These are phyloP conservation scores for Kazachstania taianensis DNA, from an alignment of 805 yeast species.

Conservation along the genomic window DNA sequence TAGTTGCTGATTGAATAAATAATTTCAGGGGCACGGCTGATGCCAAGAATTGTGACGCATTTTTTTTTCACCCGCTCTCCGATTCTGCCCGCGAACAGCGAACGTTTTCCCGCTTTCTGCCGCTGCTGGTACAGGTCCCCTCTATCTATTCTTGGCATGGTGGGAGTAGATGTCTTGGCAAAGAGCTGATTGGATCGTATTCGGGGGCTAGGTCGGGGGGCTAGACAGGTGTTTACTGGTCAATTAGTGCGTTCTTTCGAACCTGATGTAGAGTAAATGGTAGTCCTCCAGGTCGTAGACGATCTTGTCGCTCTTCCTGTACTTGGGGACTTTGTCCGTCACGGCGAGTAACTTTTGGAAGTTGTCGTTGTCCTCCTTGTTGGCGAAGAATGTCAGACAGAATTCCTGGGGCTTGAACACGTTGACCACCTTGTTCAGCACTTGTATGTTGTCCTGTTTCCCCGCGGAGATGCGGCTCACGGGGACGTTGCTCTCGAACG, in stretches of 20 bases:
- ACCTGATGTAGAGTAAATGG: slow-evolving; percentile 61
- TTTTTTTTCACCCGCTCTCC: no score
- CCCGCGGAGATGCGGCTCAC: slow-evolving; percentile 29
- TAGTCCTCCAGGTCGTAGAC: slow-evolving; percentile 68
- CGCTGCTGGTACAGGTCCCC: no score
- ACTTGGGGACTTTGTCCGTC: slow-evolving; percentile 28
- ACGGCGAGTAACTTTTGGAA: slow-evolving; percentile 28
- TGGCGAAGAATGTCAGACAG: slow-evolving; percentile 44
- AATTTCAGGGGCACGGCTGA: no score
- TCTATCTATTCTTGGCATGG: no score
- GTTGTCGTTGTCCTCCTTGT: slow-evolving; percentile 24
- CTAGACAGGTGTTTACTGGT: no score
- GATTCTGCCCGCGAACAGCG: neutral
- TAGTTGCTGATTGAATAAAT: no score
- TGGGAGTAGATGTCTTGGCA: no score
- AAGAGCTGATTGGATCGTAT: no score
- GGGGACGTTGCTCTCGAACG: slow-evolving; percentile 83
- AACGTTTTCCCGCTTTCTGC: neutral
- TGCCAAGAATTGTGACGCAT: no score
- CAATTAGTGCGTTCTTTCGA: slow-evolving; percentile 19
- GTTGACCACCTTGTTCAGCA: slow-evolving; percentile 47
- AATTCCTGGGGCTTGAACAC: slow-evolving; percentile 71
- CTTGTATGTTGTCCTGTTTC: slow-evolving; percentile 39
- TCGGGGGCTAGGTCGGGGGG: no score
- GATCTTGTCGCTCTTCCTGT: slow-evolving; percentile 55